phyloP scores from a whole-genome alignment of 2,329 filamentous ascomycete species.

The Diaporthe sp. region DNA sequence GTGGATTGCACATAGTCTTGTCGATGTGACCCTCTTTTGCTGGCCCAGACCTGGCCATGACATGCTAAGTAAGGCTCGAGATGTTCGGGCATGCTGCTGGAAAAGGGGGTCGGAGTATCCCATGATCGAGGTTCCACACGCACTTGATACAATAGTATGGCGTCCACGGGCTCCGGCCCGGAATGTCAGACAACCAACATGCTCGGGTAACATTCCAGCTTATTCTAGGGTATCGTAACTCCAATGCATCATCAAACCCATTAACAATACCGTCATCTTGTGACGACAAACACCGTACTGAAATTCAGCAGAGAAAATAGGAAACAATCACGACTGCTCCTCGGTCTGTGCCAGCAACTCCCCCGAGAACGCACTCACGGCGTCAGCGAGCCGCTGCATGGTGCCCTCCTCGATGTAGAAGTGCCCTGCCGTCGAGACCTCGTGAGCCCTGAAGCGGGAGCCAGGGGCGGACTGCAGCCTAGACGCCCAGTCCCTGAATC shows the following conservation, averaged over 20 bases:
- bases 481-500: conserved; percentile 75
- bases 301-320: too few species aligned
- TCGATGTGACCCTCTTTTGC: neutral
- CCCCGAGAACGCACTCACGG: conserved; percentile 49
- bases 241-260: conserved; percentile 13
- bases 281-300: neutral
- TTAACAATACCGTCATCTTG: neutral
- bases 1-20: neutral
- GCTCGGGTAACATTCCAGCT: neutral
- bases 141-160: neutral
- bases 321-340: neutral
- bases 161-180: neutral
- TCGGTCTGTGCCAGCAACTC: conserved; percentile 43
- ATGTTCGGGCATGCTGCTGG: neutral
- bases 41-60: neutral
- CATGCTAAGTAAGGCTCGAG: neutral
- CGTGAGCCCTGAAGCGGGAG: conserved; percentile 58
- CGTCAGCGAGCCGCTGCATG: conserved; percentile 50
- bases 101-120: neutral
- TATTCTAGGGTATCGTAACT: conserved; percentile 37
- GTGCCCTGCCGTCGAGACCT: conserved; percentile 65
- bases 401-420: conserved; percentile 67
- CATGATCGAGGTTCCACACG: neutral
- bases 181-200: neutral
- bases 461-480: conserved; percentile 58